Evolutionary conservation across 805 yeast species (phyloP), one percentile per base, ranked within the genome.

Genomic region (Kazachstania bromeliacearum): DNA sequence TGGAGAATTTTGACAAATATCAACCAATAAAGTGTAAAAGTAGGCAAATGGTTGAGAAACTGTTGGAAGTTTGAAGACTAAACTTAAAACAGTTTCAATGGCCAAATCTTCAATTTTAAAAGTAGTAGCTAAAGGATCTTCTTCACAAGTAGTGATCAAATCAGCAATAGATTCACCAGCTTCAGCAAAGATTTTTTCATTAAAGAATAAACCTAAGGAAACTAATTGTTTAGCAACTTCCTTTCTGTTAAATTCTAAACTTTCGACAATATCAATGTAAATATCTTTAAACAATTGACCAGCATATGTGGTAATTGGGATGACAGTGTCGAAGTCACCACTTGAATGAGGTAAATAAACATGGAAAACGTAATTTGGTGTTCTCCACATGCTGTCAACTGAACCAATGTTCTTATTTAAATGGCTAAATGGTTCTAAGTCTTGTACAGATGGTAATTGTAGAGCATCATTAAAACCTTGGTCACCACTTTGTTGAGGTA

Each of bases 81-180:
- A 72, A 18, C 85, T 74, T 42, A 89, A 66, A 28, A 88, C 75
- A 30, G 83, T 75, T 54, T 92, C 96, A 24, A 88, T 71, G 0
- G 89, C 84, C 28, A 88, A 67, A 55, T 88, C 96, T 59, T 92
- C 98, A 40, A 87, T 73, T 55, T 92, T 92, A 82, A 84, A 85
- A 0, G 95, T 85, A 1, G 94, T 74, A 2, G 48, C 50, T 14
- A 58, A 54, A 14, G 62, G 57, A 42, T 65, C 62, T 32, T 68
- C 67, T 33, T 57, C 57, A 22, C 62, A 59, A 12, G 64, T 60
- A 17, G 61, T 64, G 31, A 63, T 60, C 35, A 89, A 63, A 41
- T 75, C 77, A 46, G 87, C 95, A 40, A 87, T 68, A 0, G 94
- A 73, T 3, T 80, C 72, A 25, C 94, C 94, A 1, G 92, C 74